Base-by-base conservation (phyloP, 441 rosid genomes). In the Pelargonium australe region DNA sequence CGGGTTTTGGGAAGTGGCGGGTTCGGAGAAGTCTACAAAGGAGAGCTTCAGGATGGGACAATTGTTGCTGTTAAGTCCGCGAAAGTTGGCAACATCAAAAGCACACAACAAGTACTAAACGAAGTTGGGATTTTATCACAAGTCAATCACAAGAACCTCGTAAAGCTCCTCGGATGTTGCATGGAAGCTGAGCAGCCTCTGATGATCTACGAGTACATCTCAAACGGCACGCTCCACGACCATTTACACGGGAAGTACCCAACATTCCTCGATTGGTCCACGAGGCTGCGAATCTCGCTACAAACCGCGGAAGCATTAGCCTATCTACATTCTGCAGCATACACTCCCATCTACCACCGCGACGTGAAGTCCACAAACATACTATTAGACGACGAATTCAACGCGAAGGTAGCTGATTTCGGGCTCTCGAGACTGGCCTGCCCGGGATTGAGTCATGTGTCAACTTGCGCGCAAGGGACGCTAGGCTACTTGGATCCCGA, bases 401-500 rank as follows among this genome's bases (percentile, higher is more conserved):
- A 82, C 37, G 86, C 81, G 13, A 90, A 88, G 63, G 91, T 90
- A 16, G 63, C 91, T 0, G 96, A 88, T 72, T 90, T 90, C 11
- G 95, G 95, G 43, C 80, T 88, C 20, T 88, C 92, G 7, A 81
- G 96, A 28, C 78, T 88, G 49, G 82, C 93, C 17, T 68, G 65
- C 3, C 88, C 89, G 0, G 96, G 87, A 25, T 79, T 84, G 45
- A 85, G 87, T 63, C 91, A 87, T 70, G 88, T 86, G 65, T 86
- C 96, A 12, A 88, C 94, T 2, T 81, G 90, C 65, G 87, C 89
- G 19, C 89, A 87, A 12, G 94, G 94, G 25, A 88, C 96, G 0
- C 66, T 90, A 0, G 95, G 96, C 8, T 88, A 90, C 80, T 45
- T 88, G 67, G 97, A 88, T 73, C 95, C 94, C 4, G 94, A 88